These are phyloP conservation scores for Penicillium polonicum DNA, from an alignment of 2,329 filamentous ascomycete species.

Conservation along the genomic window DNA sequence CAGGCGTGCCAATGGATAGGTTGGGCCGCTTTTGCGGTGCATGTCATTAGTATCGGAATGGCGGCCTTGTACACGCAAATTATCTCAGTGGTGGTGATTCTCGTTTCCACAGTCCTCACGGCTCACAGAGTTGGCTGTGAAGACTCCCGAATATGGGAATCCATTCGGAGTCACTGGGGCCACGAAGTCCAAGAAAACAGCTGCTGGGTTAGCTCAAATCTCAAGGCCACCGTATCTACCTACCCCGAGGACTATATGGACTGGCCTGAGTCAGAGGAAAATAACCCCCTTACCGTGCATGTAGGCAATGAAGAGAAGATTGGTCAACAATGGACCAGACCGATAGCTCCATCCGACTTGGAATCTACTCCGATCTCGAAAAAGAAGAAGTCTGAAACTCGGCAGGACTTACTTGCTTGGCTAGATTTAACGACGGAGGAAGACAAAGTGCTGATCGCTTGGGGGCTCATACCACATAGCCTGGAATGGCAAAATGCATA, in stretches of 20 bases:
- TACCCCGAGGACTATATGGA: slow-evolving; percentile 1
- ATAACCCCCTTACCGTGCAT: background rate
- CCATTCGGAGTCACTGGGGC: background rate
- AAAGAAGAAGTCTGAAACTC: background rate
- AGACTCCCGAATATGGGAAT: slow-evolving; percentile 3
- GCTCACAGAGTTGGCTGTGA: slow-evolving; percentile 11
- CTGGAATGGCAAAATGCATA: slow-evolving; percentile 9
- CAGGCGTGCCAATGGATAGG: background rate
- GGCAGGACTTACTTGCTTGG: slow-evolving; percentile 16
- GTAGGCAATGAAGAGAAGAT: background rate
- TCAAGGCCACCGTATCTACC: background rate
- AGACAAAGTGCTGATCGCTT: slow-evolving; percentile 9
- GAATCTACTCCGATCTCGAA: background rate
- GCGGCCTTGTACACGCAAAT: background rate
- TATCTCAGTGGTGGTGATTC: background rate
- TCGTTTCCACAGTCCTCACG: slow-evolving; percentile 7
- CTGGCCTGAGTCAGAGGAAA: background rate
- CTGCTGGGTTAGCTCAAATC: background rate
- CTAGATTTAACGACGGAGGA: slow-evolving; percentile 12
- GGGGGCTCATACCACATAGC: slow-evolving; percentile 16
- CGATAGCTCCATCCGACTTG: background rate
- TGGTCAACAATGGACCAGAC: background rate
- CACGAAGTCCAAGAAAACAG: background rate
- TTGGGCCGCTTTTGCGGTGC: background rate
- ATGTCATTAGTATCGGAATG: background rate